Base-by-base conservation (phyloP, 1,284 basidiomycete genomes). In the Microbotryum saponariae region DNA sequence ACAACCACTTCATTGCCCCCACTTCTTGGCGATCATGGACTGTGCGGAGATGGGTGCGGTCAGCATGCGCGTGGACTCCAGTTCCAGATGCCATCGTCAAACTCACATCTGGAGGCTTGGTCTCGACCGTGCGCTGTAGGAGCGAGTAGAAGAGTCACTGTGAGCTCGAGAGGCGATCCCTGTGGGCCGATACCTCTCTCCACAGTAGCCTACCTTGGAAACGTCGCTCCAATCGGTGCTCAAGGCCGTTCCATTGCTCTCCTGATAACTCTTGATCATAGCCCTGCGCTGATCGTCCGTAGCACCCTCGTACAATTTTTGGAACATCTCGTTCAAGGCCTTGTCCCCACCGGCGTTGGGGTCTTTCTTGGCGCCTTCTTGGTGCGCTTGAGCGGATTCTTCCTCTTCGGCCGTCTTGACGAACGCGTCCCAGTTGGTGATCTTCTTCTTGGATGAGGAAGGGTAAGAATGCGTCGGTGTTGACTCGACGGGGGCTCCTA, bases 201-300 rank as follows among this genome's bases (percentile, higher is more conserved):
- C 42, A 45, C 29, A n/a, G 3, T 4, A 31, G 9, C 61, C 10
- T 29, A 73, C 80, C 77, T 87, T 87, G 66, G 77, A 79, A 9
- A 96, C 90, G 67, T 90, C 88, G 6, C 83, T 82, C 92, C 92
- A 97, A 75, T 96, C 91, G 0, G 92, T 97, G 77, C 88, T 91
- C 51, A 97, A 79, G 0, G 89, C 86, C 9, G 92, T 97, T 4
- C 92, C 72, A 51, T 71, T 73, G 47, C 63, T 63, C 61, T 70
- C 67, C 50, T 82, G 81, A 74, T 89, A 96, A 74, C 89, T 91
- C 82, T 97, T 97, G 84, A 96, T 85, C 91, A 97, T 97, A 0
- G 92, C 93, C 47, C 85, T 82, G 71, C 81, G 90, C 72, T 96
- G 88, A 0, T 90, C 88, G 72, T 94, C 90, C 14, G 90, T 70